phyloP scores from a whole-genome alignment of 768 basidiomycete species.

The Porphyrellus cyaneotinctus region DNA sequence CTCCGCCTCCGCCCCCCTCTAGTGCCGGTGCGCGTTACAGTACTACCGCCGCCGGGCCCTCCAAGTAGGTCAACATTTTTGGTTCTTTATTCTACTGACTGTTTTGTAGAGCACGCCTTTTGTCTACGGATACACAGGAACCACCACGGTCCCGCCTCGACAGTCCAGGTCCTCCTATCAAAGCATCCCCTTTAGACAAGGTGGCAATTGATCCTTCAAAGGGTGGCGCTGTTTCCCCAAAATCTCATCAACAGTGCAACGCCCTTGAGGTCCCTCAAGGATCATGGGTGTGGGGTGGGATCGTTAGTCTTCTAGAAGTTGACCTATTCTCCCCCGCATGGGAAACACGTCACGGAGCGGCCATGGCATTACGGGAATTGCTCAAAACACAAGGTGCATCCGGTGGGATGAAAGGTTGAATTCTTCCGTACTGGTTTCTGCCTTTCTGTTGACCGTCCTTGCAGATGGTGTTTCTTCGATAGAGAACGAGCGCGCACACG shows the following conservation, averaged over 20 bases:
- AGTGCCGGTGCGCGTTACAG: constrained; percentile 57
- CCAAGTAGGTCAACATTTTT: constrained; percentile 43
- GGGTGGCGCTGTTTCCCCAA: constrained; percentile 81
- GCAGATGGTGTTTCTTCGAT: constrained; percentile 48
- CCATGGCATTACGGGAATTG: constrained; percentile 85
- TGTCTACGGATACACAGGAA: constrained; percentile 58
- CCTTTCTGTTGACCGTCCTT: background rate
- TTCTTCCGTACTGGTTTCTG: background rate
- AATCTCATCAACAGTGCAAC: constrained; percentile 69
- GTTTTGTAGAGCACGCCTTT: constrained; percentile 59
- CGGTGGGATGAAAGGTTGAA: constrained; percentile 75
- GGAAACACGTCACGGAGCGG: constrained; percentile 94
- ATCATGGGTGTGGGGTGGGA: constrained; percentile 83
- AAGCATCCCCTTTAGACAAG: constrained; percentile 48
- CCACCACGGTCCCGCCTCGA: constrained; percentile 50
- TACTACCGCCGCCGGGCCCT: constrained; percentile 50
- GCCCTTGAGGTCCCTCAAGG: constrained; percentile 74
- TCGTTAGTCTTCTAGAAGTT: constrained; percentile 74
- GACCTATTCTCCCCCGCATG: constrained; percentile 82
- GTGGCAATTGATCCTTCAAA: constrained; percentile 77
- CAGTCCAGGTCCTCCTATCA: constrained; percentile 47
- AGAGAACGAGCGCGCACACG: constrained; percentile 67
- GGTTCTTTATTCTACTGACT: constrained; percentile 1
- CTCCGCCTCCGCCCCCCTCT: constrained; percentile 59
- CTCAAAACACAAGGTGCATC: constrained; percentile 77